phyloP scores from a whole-genome alignment of 2,329 filamentous ascomycete species.

The Gremmenia infestans region DNA sequence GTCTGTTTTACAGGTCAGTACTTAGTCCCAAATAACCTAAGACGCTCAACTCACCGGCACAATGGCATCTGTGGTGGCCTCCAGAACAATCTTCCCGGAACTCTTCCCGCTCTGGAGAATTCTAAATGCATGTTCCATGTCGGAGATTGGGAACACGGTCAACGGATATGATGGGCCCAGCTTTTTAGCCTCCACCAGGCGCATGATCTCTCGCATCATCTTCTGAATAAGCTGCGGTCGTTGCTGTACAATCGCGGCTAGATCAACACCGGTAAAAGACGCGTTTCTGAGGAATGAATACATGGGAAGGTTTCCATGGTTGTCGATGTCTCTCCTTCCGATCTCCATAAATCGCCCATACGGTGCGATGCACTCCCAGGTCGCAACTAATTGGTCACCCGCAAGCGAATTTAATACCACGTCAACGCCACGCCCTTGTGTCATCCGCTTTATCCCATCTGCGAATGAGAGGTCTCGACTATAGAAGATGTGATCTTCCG shows the following conservation, averaged over 20 bases:
- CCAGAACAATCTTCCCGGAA: constrained; percentile 6
- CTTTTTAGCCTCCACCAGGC: background rate
- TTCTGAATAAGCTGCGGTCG: background rate
- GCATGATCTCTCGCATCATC: background rate
- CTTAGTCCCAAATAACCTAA: too few species aligned
- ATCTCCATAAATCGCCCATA: background rate
- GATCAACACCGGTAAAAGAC: background rate
- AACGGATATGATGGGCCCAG: background rate
- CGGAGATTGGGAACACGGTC: background rate
- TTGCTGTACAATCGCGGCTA: background rate
- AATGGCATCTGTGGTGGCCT: background rate
- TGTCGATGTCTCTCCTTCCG: background rate
- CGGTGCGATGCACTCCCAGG: background rate
- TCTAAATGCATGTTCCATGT: constrained; percentile 9
- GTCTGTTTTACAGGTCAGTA: background rate
- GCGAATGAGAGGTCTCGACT: background rate
- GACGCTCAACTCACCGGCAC: background rate
- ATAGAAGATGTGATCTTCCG: background rate
- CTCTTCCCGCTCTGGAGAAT: constrained; percentile 9
- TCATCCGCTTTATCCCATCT: background rate
- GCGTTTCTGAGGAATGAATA: background rate
- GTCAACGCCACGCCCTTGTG: background rate
- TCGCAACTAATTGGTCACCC: background rate
- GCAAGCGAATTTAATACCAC: background rate
- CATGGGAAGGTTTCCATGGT: background rate